Evolutionary conservation across 2,329 filamentous ascomycete genomes (phyloP).

Genomic region (Fulvia fulva): DNA sequence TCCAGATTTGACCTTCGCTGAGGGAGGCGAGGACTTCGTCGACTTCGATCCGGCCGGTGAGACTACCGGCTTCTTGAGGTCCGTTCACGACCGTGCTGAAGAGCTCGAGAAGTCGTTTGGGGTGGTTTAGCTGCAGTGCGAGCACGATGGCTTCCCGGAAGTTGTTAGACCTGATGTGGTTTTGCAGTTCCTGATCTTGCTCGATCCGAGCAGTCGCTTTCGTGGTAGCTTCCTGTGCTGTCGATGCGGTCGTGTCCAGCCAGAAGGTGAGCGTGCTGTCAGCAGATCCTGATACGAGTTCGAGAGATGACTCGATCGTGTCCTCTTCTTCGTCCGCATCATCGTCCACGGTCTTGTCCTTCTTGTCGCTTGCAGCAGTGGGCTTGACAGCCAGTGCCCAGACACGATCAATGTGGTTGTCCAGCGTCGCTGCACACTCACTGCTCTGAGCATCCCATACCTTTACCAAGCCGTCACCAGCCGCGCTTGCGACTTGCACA

Average conservation of each 20-base stretch:
- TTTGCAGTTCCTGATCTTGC: slow-evolving; percentile 90
- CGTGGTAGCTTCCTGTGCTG: slow-evolving; percentile 67
- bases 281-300: slow-evolving; percentile 82
- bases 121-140: slow-evolving; percentile 90
- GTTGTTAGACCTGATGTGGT: slow-evolving; percentile 81
- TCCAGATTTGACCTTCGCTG: slow-evolving; percentile 79
- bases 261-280: slow-evolving; percentile 95
- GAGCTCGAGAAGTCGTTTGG: slow-evolving; percentile 75
- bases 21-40: slow-evolving; percentile 78
- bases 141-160: slow-evolving; percentile 92
- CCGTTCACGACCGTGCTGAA: slow-evolving; percentile 75
- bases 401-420: slow-evolving; percentile 94
- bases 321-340: slow-evolving; percentile 22
- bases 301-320: slow-evolving; percentile 45
- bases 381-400: slow-evolving; percentile 81
- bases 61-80: slow-evolving; percentile 58
- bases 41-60: slow-evolving; percentile 63
- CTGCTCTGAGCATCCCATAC: slow-evolving; percentile 87
- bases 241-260: slow-evolving; percentile 83
- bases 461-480: slow-evolving; percentile 91
- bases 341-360: slow-evolving; percentile 22
- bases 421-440: slow-evolving; percentile 82
- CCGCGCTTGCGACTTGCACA: slow-evolving; percentile 77
- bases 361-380: slow-evolving; percentile 24
- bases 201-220: slow-evolving; percentile 78